Percentiles rank a stretch among this genome's conserved stretches.
Evolutionary conservation across 225 moss, liverwort and hornwort species (phyloP).

Genomic region (Anthoceros angustus): DNA sequence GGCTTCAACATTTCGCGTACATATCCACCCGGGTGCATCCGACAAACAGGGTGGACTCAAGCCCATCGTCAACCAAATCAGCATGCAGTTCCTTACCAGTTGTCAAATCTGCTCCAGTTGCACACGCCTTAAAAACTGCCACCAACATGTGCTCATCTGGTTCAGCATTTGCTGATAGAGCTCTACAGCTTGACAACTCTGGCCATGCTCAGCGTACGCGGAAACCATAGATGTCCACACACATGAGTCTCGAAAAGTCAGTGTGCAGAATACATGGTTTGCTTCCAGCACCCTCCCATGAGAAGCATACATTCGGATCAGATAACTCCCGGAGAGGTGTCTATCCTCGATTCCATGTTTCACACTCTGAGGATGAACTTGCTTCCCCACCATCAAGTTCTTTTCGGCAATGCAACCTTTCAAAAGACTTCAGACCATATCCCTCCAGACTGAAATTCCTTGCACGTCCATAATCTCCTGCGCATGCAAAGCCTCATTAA

Average conservation of each 20-base stretch:
- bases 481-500: not conserved
- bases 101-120: not conserved
- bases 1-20: not conserved
- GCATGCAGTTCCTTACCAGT: not conserved
- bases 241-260: not conserved
- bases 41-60: not conserved
- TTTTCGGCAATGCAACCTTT: not conserved
- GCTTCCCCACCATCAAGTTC: not conserved
- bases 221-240: not conserved
- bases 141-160: not conserved
- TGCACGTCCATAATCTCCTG: not conserved
- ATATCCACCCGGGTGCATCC: not conserved
- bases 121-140: not conserved
- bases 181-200: not conserved
- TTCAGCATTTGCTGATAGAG: not conserved
- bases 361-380: not conserved
- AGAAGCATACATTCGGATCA: not conserved
- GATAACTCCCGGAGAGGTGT: not conserved
- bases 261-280: not conserved
- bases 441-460: not conserved
- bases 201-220: not conserved
- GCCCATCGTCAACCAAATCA: not conserved
- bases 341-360: not conserved
- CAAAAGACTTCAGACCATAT: not conserved
- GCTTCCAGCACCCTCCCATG: not conserved